Conservation (phyloP, 768 basidiomycete genomes). For the Tulasnella sp. region DNA sequence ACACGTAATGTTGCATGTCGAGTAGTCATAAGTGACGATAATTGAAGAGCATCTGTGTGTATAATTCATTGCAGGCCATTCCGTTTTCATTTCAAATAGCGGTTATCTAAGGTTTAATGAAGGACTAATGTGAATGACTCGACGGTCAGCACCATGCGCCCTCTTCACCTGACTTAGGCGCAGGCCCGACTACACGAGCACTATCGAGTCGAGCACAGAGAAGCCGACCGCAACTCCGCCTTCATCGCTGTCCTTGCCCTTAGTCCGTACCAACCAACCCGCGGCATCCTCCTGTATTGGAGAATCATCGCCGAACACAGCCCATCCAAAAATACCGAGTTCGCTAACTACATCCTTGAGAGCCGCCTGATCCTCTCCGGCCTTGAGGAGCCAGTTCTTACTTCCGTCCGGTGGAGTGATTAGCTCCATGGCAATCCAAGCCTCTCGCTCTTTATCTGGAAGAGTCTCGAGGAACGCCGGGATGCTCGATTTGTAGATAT, state of each 20-base stretch:
- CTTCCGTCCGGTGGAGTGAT: conserved; percentile 74
- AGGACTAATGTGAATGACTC: conserved; percentile 12
- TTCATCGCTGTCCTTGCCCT: conserved; percentile 50
- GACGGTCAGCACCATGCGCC: conserved; percentile 14
- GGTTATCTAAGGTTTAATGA: conserved; percentile 29
- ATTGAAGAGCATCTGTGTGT: conserved; percentile 14
- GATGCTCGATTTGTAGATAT: conserved; percentile 85
- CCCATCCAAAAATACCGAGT: conserved; percentile 90
- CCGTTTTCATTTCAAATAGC: conserved; percentile 1
- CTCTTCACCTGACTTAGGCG: conserved; percentile 23
- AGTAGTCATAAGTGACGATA: conserved; percentile 6
- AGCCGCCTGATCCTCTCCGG: conserved; percentile 59
- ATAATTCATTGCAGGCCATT: conserved; percentile 10
- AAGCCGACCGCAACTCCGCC: conserved; percentile 88
- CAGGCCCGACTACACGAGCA: conserved; percentile 50
- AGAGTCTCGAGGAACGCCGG: conserved; percentile 72
- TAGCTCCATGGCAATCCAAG: conserved; percentile 96
- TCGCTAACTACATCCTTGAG: conserved; percentile 81
- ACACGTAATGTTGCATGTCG: background rate
- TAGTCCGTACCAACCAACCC: conserved; percentile 39
- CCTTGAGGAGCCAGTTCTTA: conserved; percentile 75
- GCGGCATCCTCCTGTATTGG: conserved; percentile 40
- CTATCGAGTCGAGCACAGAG: conserved; percentile 70
- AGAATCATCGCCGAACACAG: conserved; percentile 62
- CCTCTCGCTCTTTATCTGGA: conserved; percentile 63